Conservation (phyloP, 805 yeast genomes). For the Wickerhamomyces kurtzmanii region DNA sequence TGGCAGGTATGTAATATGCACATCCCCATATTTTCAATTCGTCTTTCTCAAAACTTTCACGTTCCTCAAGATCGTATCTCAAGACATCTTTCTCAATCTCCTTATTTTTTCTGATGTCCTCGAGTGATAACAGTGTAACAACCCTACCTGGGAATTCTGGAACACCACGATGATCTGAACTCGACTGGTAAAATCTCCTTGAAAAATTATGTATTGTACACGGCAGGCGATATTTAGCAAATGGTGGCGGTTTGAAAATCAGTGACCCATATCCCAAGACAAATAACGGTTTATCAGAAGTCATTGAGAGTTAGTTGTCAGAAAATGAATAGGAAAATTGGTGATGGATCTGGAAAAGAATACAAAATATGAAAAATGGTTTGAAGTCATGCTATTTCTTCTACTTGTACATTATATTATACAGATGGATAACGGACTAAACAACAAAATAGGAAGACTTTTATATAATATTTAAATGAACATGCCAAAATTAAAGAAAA, state of each 20-base stretch:
- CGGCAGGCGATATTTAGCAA: slow-evolving; percentile 47
- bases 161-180: slow-evolving; percentile 86
- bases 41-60: slow-evolving; percentile 21
- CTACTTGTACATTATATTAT: too few relatives aligned
- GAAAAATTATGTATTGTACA: slow-evolving; percentile 72
- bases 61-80: slow-evolving; percentile 15
- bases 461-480: too few relatives aligned
- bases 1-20: slow-evolving; percentile 71
- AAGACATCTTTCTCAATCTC: slow-evolving; percentile 32
- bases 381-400: too few relatives aligned
- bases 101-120: slow-evolving; percentile 34
- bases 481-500: too few relatives aligned
- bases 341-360: too few relatives aligned
- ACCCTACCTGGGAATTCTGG: slow-evolving; percentile 85
- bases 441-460: too few relatives aligned
- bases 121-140: slow-evolving; percentile 63
- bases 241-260: slow-evolving; percentile 85
- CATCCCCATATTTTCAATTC: slow-evolving; percentile 65
- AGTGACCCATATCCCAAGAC: slow-evolving; percentile 86
- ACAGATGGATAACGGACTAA: too few relatives aligned
- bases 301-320: too few relatives aligned
- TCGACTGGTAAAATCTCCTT: slow-evolving; percentile 86
- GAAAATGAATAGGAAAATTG: too few relatives aligned
- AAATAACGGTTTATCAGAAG: slow-evolving; percentile 56
- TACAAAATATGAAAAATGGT: too few relatives aligned